phyloP scores from a whole-genome alignment of 106 monocot species.

The Acorus gramineus region DNA sequence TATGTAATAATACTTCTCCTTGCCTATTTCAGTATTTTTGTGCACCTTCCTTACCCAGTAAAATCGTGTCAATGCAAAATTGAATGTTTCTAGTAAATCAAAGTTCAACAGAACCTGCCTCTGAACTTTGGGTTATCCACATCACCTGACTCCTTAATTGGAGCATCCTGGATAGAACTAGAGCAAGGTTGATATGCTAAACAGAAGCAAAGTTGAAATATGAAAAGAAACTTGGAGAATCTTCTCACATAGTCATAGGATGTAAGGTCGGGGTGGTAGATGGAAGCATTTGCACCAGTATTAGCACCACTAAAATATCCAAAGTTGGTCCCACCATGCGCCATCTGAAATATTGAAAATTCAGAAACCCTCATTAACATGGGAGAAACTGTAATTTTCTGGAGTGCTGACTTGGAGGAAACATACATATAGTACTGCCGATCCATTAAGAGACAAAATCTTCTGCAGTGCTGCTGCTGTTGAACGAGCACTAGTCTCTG shows the following conservation, averaged over 20 bases:
- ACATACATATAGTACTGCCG: conserved; percentile 93
- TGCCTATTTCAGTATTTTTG: too few species aligned
- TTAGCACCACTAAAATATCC: conserved; percentile 94
- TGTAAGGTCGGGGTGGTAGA: conserved; percentile 85
- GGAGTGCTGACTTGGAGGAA: not conserved
- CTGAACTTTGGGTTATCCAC: conserved; percentile 81
- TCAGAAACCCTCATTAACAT: conserved; percentile 2
- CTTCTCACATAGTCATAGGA: conserved; percentile 95
- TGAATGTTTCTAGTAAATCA: not conserved
- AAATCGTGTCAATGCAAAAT: too few species aligned
- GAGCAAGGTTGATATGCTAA: not conserved
- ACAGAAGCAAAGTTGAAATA: not conserved
- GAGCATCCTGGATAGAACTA: conserved; percentile 70
- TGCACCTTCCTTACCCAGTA: too few species aligned
- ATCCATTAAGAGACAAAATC: conserved; percentile 77
- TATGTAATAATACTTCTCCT: too few species aligned
- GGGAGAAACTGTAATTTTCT: too few species aligned
- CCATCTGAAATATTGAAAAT: conserved; percentile 53
- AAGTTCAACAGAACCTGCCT: conserved; percentile 31
- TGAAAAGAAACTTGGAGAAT: not conserved
- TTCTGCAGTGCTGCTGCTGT: conserved; percentile 57
- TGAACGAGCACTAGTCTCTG: conserved; percentile 50
- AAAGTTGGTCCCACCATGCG: conserved; percentile 98
- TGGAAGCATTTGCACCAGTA: conserved; percentile 66
- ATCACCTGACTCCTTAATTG: conserved; percentile 87